Conservation (phyloP, 73 alveolate species). For the Durusdinium trenchii region DNA sequence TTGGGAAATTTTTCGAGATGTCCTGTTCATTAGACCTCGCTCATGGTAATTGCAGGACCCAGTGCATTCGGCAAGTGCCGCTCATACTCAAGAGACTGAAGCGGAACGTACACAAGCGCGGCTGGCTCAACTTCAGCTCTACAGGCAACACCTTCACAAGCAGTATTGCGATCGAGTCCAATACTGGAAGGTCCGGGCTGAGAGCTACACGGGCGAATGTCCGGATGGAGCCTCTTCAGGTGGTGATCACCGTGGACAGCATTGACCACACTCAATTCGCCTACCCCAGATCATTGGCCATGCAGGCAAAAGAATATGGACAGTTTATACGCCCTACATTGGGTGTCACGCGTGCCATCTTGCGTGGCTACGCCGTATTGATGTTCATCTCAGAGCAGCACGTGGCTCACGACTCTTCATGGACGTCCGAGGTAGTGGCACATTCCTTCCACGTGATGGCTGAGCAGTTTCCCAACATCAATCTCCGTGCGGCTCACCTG, state of each 20-base stretch:
- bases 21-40: not conserved
- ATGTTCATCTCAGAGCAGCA: not conserved
- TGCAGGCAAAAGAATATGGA: not conserved
- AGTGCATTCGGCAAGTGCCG: not conserved
- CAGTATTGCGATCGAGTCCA: not conserved
- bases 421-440: not conserved
- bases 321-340: not conserved
- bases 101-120: not conserved
- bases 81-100: not conserved
- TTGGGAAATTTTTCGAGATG: not conserved
- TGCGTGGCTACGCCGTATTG: not conserved
- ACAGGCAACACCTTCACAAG: not conserved
- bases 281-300: not conserved
- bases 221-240: not conserved
- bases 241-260: not conserved
- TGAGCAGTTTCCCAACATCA: not conserved
- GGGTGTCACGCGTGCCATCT: not conserved
- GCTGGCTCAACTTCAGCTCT: not conserved
- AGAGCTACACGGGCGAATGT: not conserved
- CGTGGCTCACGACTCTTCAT: not conserved
- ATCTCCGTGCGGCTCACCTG: not conserved
- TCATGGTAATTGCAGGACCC: not conserved
- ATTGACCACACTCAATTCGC: not conserved
- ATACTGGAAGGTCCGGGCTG: not conserved
- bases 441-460: not conserved